Evolutionary conservation across 2,329 filamentous ascomycete genomes (phyloP).

Genomic region (Apiospora aurea): DNA sequence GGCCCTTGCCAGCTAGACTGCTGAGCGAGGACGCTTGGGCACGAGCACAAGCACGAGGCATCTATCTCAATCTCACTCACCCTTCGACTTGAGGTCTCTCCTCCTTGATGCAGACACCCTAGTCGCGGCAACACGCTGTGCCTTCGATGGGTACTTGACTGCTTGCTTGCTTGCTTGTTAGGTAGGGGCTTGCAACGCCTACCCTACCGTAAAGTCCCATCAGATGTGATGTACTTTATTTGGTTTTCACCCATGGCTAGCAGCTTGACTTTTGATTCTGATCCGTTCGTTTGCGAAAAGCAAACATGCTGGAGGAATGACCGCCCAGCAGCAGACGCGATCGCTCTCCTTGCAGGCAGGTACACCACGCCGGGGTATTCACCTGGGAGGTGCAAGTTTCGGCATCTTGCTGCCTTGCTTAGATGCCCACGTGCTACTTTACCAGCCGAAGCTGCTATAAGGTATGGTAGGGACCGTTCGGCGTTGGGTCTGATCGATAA

Average conservation of each 20-base stretch:
- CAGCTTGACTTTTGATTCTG: conserved; percentile 18
- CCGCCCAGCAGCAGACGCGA: background rate
- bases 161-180: conserved; percentile 11
- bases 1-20: background rate
- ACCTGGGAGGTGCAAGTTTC: conserved; percentile 2
- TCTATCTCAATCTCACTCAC: background rate
- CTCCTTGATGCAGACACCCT: conserved; percentile 15
- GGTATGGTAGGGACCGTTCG: conserved; percentile 14
- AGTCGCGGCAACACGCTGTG: conserved; percentile 3
- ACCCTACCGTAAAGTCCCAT: background rate
- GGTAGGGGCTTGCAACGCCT: background rate
- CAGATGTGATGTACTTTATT: conserved; percentile 15
- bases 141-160: conserved; percentile 4
- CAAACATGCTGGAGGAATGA: conserved; percentile 17
- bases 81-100: background rate
- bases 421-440: conserved; percentile 22
- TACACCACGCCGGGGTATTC: background rate
- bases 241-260: conserved; percentile 15
- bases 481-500: conserved; percentile 26
- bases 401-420: conserved; percentile 16
- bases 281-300: conserved; percentile 16
- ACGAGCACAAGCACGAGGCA: background rate
- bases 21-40: background rate
- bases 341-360: conserved; percentile 12
- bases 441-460: background rate